phyloP scores from a whole-genome alignment of 768 basidiomycete genomes.

The Tricholoma hemisulphureum region DNA sequence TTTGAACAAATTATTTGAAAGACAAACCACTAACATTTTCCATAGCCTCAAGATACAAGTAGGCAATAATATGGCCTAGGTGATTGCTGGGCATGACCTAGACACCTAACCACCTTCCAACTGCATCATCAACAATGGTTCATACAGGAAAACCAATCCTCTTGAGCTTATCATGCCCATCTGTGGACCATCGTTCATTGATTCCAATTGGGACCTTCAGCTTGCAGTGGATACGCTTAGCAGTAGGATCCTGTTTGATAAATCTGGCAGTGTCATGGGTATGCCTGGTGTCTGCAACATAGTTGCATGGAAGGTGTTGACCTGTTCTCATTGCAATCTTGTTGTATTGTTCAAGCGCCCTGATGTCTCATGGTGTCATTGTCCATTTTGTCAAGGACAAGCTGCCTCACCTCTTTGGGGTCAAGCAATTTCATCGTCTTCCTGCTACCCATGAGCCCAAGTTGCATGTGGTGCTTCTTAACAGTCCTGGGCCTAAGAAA shows the following conservation, averaged over 20 bases:
- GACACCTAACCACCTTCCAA: slow-evolving; percentile 2
- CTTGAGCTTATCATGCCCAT: slow-evolving; percentile 39
- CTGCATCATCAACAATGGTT: slow-evolving; percentile 10
- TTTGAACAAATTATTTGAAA: not conserved
- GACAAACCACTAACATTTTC: slow-evolving; percentile 29
- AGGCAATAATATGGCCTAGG: slow-evolving; percentile 4
- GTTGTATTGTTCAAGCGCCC: slow-evolving; percentile 1
- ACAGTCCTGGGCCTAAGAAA: not conserved
- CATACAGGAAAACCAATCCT: slow-evolving; percentile 40
- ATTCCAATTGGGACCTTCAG: not conserved
- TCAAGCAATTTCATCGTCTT: not conserved
- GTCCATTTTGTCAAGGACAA: slow-evolving; percentile 21
- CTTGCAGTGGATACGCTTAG: not conserved
- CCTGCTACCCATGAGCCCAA: not conserved
- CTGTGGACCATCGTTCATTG: not conserved
- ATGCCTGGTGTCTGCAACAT: slow-evolving; percentile 6
- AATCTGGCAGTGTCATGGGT: slow-evolving; percentile 3
- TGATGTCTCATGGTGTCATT: slow-evolving; percentile 14
- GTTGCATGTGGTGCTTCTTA: not conserved
- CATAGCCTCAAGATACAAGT: slow-evolving; percentile 29
- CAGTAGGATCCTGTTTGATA: slow-evolving; percentile 1
- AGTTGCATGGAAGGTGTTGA: not conserved
- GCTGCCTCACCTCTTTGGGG: not conserved
- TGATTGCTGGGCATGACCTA: slow-evolving; percentile 11
- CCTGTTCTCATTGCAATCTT: slow-evolving; percentile 17